Conservation (phyloP, 2,329 filamentous ascomycete species). For the Truncatella angustata region DNA sequence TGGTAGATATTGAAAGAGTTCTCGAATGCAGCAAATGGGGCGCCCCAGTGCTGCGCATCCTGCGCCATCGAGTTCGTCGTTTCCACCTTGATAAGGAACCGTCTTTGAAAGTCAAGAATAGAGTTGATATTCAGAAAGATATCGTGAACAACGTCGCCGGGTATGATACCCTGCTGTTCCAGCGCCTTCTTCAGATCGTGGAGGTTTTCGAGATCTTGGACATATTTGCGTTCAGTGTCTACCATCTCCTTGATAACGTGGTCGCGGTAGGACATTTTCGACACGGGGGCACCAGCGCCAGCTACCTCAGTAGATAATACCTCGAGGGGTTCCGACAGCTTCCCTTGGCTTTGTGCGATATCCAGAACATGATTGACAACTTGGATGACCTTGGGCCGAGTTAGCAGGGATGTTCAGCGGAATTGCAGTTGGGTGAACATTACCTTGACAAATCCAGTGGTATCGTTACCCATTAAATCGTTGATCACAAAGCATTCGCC, state of each 20-base stretch:
- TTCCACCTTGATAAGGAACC: conserved; percentile 93
- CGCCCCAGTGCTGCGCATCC: conserved; percentile 85
- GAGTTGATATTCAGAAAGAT: conserved; percentile 97
- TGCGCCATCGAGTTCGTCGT: conserved; percentile 85
- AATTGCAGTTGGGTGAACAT: neutral
- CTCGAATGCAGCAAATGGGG: conserved; percentile 81
- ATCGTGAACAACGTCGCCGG: conserved; percentile 86
- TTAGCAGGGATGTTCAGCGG: conserved; percentile 6
- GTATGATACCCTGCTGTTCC: conserved; percentile 82
- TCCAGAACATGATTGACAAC: conserved; percentile 93
- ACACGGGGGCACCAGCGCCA: conserved; percentile 45
- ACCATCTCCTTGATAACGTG: conserved; percentile 91
- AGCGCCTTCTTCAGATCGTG: conserved; percentile 88
- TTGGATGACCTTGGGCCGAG: conserved; percentile 86
- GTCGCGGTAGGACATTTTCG: conserved; percentile 72
- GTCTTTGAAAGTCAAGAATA: conserved; percentile 90
- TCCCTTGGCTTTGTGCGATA: conserved; percentile 73
- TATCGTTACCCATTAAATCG: conserved; percentile 90
- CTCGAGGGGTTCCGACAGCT: conserved; percentile 61
- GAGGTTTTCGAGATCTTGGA: conserved; percentile 92
- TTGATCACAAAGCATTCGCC: conserved; percentile 88
- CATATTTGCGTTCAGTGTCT: conserved; percentile 94
- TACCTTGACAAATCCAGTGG: conserved; percentile 95
- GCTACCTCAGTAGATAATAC: conserved; percentile 44
- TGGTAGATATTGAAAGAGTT: conserved; percentile 91